Evolutionary conservation across 1,284 basidiomycete species (phyloP), one percentile per base, ranked within the genome.

Genomic region (Irpex sp.): DNA sequence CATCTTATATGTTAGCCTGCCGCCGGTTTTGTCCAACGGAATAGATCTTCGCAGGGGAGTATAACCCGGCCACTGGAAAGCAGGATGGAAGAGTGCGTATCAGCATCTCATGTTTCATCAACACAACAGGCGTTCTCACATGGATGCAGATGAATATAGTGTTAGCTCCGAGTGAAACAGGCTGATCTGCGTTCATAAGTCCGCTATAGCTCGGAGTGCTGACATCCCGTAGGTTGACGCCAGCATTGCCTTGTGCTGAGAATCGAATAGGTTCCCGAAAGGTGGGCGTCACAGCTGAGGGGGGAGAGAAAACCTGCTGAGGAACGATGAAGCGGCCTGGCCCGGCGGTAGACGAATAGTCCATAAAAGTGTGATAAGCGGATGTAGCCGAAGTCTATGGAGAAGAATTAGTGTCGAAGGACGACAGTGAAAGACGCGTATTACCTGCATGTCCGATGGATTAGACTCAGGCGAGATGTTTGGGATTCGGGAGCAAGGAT

Each of bases 301-400:
- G 36, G 2, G 53, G 33, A 6, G 26, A 31, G 46, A 56, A 57
- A 7, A 50, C 54, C 7, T 37, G 35, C 54, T 61, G 60, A n/a
- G 60, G 60, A 9, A 61, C 60, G 5, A 56, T 55, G 21, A 61
- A 33, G 21, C 21, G 21, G 8, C 60, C 60, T 9, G 17, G 51
- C 33, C 21, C 21, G 39, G 39, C 19, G 36, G 19, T 17, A 33
- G 5, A 13, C 19, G n/a, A 9, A 50, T 50, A 59, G 54, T 61
- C 60, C 54, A 61, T 33, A 39, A 61, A 61, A 31, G 60, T 61
- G 31, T 61, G 60, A 31, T 15, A 61, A 1, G 21, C 31, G 9
- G 53, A 31, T 17, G 53, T 8, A 15, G 31, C 3, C 11, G 53
- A 33, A 17, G 11, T 36, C 53, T 55, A 13, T 2, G 31, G 31